Conservation (phyloP, 139 green algal species). For the Volvox africanus region DNA sequence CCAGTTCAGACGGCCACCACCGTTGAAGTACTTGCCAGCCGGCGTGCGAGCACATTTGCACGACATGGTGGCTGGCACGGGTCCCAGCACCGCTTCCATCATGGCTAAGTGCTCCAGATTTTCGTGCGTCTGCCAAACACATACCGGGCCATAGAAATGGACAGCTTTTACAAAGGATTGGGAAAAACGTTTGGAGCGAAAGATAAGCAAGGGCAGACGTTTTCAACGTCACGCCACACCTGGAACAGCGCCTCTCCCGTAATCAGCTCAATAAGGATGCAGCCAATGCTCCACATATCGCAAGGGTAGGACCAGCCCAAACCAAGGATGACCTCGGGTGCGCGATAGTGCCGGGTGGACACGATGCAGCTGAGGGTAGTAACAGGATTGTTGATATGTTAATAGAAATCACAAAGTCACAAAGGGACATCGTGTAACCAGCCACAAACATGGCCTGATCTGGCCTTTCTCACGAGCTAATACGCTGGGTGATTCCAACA, state of each 20-base stretch:
- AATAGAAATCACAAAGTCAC: too few species aligned
- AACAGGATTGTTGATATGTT: too few species aligned
- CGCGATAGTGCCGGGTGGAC: slow-evolving; percentile 96
- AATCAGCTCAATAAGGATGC: slow-evolving; percentile 97
- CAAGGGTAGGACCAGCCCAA: slow-evolving; percentile 93
- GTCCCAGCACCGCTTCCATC: slow-evolving; percentile 95
- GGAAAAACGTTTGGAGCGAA: too few species aligned
- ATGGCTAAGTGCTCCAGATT: slow-evolving; percentile 99
- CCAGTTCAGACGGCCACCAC: slow-evolving; percentile 77
- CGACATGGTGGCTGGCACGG: slow-evolving; percentile 72
- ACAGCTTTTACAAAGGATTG: background rate
- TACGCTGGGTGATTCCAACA: too few species aligned
- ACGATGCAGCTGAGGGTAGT: slow-evolving; percentile 64
- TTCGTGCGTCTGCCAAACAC: slow-evolving; percentile 90
- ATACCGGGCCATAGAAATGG: background rate
- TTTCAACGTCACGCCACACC: background rate
- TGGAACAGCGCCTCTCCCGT: slow-evolving; percentile 91
- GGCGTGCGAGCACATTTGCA: slow-evolving; percentile 45
- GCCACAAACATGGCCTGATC: too few species aligned
- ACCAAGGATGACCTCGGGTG: slow-evolving; percentile 96
- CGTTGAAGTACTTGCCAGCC: slow-evolving; percentile 60
- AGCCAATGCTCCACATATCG: slow-evolving; percentile 97
- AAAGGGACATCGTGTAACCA: too few species aligned
- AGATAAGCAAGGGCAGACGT: background rate
- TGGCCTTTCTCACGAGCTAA: too few species aligned